A percentile compares a stretch with the other conserved stretches of the same genome.
Evolutionary conservation across 1,284 basidiomycete genomes (phyloP).

Genomic region (Trichosporon faecale): DNA sequence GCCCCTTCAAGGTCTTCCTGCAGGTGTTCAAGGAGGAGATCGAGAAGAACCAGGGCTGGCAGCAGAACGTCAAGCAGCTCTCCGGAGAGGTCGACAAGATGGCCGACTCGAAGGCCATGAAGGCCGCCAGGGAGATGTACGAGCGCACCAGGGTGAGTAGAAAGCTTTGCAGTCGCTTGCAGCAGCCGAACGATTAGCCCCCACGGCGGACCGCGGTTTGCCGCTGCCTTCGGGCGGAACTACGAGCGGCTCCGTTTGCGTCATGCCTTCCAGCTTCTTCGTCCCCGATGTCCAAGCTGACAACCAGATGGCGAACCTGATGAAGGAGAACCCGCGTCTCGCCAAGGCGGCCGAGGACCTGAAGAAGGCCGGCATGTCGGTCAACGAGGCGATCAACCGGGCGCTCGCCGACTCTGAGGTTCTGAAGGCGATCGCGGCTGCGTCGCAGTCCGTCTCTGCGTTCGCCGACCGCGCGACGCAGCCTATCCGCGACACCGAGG

Average conservation of each 20-base stretch:
- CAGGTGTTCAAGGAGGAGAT: slow-evolving; percentile 90
- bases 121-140: slow-evolving; percentile 81
- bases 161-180: neutral
- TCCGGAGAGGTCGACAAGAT: slow-evolving; percentile 96
- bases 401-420: slow-evolving; percentile 91
- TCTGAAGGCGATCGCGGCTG: slow-evolving; percentile 69
- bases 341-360: slow-evolving; percentile 88
- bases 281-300: neutral
- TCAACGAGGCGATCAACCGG: slow-evolving; percentile 87
- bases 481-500: slow-evolving; percentile 89
- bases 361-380: slow-evolving; percentile 80
- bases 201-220: no score
- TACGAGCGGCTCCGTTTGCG: neutral
- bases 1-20: slow-evolving; percentile 93
- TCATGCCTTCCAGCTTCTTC: neutral
- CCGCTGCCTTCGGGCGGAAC: neutral
- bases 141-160: slow-evolving; percentile 79
- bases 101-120: slow-evolving; percentile 96
- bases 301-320: slow-evolving; percentile 76
- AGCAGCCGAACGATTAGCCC: no score
- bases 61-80: slow-evolving; percentile 94
- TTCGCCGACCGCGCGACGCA: slow-evolving; percentile 76
- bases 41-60: slow-evolving; percentile 86
- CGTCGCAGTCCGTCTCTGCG: slow-evolving; percentile 71
- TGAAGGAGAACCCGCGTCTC: slow-evolving; percentile 92